phyloP scores from a whole-genome alignment of 2,329 filamentous ascomycete species.

The Colletotrichum tamarilloi region DNA sequence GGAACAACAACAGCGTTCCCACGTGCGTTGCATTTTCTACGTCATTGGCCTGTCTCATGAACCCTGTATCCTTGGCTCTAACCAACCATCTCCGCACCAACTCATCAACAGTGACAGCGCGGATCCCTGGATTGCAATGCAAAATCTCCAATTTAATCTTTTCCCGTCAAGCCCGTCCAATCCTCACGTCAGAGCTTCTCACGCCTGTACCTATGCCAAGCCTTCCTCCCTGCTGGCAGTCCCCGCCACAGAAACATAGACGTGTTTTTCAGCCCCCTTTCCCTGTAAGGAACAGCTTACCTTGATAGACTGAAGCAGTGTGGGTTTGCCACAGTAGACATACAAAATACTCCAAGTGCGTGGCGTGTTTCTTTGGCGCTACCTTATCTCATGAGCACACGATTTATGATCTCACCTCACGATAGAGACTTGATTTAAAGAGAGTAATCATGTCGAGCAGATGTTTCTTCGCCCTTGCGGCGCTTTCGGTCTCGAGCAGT shows the following conservation, averaged over 20 bases:
- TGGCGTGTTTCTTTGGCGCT: not conserved
- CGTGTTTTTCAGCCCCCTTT: not conserved
- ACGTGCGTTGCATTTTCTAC: not conserved
- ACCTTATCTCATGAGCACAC: no score
- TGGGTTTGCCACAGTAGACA: not conserved
- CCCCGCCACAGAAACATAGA: not conserved
- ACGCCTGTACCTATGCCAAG: not conserved
- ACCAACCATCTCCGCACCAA: not conserved
- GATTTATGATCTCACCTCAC: not conserved
- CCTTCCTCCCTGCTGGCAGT: not conserved
- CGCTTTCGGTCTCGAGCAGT: not conserved
- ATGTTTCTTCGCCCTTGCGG: not conserved
- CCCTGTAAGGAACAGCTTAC: not conserved
- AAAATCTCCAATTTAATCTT: not conserved
- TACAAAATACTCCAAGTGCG: not conserved
- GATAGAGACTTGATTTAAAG: not conserved
- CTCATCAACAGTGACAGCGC: not conserved
- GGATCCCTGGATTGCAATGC: not conserved
- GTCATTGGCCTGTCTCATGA: not conserved
- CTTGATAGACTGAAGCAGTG: not conserved
- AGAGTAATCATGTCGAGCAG: not conserved
- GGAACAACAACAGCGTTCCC: not conserved
- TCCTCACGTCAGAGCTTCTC: not conserved
- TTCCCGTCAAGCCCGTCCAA: slow-evolving; percentile 5
- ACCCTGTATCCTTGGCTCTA: slow-evolving; percentile 6